phyloP scores from a whole-genome alignment of 768 basidiomycete species.

The Trametes elegans region DNA sequence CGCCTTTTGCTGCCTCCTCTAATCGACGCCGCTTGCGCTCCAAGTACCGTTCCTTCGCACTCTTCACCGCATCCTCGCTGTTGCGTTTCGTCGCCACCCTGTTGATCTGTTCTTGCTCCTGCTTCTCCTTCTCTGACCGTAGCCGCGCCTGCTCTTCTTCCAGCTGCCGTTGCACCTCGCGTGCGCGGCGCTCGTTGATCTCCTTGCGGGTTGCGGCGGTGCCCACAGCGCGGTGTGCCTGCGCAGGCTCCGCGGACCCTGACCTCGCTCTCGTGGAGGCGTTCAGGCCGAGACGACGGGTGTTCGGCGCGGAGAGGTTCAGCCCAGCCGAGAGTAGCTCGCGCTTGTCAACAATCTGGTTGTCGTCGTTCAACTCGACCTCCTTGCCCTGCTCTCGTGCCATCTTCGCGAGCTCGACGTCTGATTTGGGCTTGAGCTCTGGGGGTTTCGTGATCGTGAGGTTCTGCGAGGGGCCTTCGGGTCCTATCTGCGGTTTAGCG shows the following conservation, averaged over 20 bases:
- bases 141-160: slow-evolving; percentile 67
- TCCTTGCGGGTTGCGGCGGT: slow-evolving; percentile 76
- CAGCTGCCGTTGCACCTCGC: slow-evolving; percentile 78
- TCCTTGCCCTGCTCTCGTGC: slow-evolving; percentile 76
- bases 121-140: slow-evolving; percentile 51
- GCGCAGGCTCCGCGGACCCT: slow-evolving; percentile 33
- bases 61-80: slow-evolving; percentile 67
- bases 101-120: slow-evolving; percentile 63
- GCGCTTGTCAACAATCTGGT: slow-evolving; percentile 95
- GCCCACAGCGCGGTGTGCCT: slow-evolving; percentile 77
- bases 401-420: slow-evolving; percentile 67
- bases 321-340: slow-evolving; percentile 89
- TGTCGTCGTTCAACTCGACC: slow-evolving; percentile 95
- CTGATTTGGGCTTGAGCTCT: slow-evolving; percentile 60
- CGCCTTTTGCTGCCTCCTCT: slow-evolving; percentile 37
- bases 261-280: slow-evolving; percentile 21
- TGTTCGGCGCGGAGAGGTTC: slow-evolving; percentile 84
- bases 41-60: slow-evolving; percentile 70
- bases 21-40: slow-evolving; percentile 78
- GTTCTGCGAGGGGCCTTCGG: slow-evolving; percentile 60
- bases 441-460: slow-evolving; percentile 76
- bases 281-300: slow-evolving; percentile 60
- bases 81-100: slow-evolving; percentile 74
- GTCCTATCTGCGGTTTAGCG: slow-evolving; percentile 49
- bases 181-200: slow-evolving; percentile 78